Evolutionary conservation across 192 early-diverging fungal species (phyloP).

Genomic region (Backusella parvicylindrica): DNA sequence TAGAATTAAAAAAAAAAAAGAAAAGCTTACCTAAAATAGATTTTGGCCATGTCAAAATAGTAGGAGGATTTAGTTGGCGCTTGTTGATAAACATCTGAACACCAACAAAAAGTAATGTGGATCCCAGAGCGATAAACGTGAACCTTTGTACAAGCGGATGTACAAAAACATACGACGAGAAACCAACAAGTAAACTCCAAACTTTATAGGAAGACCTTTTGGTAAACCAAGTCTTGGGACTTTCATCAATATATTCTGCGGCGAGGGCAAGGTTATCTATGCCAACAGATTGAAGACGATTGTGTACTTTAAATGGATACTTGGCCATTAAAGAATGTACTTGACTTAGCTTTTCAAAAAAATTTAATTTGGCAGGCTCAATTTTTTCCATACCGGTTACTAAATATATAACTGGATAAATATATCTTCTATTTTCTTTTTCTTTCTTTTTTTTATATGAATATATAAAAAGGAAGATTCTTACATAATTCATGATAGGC

Average conservation of each 20-base stretch:
- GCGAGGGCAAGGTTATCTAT: neutral
- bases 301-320: constrained; percentile 10
- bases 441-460: neutral
- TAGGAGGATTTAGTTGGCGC: neutral
- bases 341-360: constrained; percentile 14
- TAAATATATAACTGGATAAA: neutral
- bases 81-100: neutral
- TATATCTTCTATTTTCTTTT: neutral
- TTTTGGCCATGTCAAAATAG: neutral
- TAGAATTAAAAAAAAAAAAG: neutral
- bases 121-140: neutral
- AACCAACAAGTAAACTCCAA: constrained; percentile 15
- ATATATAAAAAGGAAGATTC: neutral
- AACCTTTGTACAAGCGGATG: constrained; percentile 2
- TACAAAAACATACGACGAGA: constrained; percentile 9
- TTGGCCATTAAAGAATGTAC: constrained; percentile 21
- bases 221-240: neutral
- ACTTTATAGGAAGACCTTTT: neutral
- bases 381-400: neutral
- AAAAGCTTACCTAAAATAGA: neutral
- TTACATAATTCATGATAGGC: constrained; percentile 15
- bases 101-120: neutral
- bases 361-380: neutral
- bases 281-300: neutral
- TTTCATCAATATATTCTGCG: neutral